Conservation (phyloP, 2,329 filamentous ascomycete genomes). For the Aspergillus hortae region DNA sequence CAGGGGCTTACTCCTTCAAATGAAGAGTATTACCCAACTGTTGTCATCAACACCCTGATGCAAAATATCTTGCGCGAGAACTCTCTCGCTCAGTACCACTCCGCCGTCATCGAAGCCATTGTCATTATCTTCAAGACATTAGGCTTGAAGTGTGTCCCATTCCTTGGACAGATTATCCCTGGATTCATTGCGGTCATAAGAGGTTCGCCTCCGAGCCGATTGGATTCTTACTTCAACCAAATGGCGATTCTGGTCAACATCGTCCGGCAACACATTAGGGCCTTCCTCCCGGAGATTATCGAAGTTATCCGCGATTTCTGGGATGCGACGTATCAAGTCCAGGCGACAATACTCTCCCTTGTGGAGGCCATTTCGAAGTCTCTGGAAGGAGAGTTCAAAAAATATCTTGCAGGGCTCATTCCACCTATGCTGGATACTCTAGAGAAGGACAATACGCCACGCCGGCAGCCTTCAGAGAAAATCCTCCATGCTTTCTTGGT, state of each 20-base stretch:
- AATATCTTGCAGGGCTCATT: constrained; percentile 83
- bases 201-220: constrained; percentile 69
- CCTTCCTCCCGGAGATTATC: constrained; percentile 83
- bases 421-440: constrained; percentile 93
- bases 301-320: constrained; percentile 86
- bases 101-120: constrained; percentile 90
- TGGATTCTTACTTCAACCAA: constrained; percentile 98
- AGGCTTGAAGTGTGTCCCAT: constrained; percentile 91
- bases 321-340: constrained; percentile 73
- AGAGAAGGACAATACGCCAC: constrained; percentile 74
- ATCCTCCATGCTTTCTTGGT: constrained; percentile 94
- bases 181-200: constrained; percentile 88
- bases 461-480: constrained; percentile 78
- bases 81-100: constrained; percentile 86
- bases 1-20: constrained; percentile 91
- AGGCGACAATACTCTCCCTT: constrained; percentile 85
- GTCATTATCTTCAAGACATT: constrained; percentile 98
- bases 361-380: constrained; percentile 93
- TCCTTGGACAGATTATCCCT: constrained; percentile 89
- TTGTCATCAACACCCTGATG: constrained; percentile 93
- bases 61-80: constrained; percentile 82
- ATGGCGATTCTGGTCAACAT: constrained; percentile 89
- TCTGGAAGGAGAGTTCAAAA: constrained; percentile 95
- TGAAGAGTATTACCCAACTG: constrained; percentile 97
- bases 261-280: constrained; percentile 92